Evolutionary conservation across 306 rosid species (phyloP).

Genomic region (Luffa acutangula): DNA sequence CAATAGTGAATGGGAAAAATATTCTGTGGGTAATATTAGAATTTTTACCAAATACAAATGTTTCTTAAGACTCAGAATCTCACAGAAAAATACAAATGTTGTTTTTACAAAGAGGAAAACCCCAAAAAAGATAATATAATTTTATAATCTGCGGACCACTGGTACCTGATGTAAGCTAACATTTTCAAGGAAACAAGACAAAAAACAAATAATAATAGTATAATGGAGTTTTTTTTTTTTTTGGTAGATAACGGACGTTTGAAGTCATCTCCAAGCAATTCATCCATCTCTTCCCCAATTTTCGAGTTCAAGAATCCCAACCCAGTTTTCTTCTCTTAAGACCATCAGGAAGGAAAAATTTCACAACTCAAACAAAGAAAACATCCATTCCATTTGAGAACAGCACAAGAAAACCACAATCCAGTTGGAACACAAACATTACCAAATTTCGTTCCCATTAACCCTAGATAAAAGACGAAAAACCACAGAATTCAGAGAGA

Average conservation of each 20-base stretch:
- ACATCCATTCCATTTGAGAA: background rate
- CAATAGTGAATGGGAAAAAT: background rate
- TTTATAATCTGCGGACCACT: background rate
- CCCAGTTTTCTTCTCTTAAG: background rate
- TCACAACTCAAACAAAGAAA: background rate
- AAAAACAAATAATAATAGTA: background rate
- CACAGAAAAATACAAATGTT: background rate
- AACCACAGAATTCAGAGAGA: background rate
- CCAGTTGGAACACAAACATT: background rate
- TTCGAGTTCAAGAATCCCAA: background rate
- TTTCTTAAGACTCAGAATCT: background rate
- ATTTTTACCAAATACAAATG: background rate
- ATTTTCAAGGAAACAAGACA: background rate
- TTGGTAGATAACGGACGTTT: background rate
- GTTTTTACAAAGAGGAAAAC: background rate
- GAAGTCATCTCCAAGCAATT: background rate
- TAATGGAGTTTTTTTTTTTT: background rate
- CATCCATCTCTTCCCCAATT: background rate
- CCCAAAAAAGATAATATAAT: background rate
- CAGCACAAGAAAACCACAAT: background rate
- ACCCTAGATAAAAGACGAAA: background rate
- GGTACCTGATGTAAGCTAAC: background rate
- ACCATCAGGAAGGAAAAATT: background rate
- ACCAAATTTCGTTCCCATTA: background rate
- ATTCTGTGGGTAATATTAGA: background rate